Conservation (phyloP, 352 stramenopile genomes). For the Globisporangium cystogenes region DNA sequence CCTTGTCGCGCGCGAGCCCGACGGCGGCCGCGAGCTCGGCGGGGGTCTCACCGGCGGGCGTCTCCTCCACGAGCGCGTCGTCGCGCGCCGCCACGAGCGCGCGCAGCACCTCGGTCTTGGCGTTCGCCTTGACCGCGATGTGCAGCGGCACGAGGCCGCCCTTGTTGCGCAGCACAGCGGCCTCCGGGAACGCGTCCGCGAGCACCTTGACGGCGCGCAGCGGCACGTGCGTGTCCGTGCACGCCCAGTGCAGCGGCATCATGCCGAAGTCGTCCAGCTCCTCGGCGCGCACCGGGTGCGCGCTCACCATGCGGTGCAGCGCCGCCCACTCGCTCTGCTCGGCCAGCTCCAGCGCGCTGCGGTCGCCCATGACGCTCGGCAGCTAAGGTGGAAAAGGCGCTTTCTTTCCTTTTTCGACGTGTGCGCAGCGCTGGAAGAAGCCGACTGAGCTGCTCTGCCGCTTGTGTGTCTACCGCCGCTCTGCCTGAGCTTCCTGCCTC, state of each 20-base stretch:
- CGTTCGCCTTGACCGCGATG: slow-evolving; percentile 77
- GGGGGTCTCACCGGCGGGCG: slow-evolving; percentile 62
- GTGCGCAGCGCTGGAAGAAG: not conserved
- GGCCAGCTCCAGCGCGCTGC: slow-evolving; percentile 66
- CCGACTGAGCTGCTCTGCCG: too few species aligned
- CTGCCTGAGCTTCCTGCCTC: too few species aligned
- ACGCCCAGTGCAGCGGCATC: slow-evolving; percentile 83
- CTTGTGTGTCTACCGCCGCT: too few species aligned
- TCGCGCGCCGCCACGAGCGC: slow-evolving; percentile 42
- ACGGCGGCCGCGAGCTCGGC: slow-evolving; percentile 54
- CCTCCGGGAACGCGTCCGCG: slow-evolving; percentile 46
- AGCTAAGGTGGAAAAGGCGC: too few species aligned
- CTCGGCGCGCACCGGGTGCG: slow-evolving; percentile 44
- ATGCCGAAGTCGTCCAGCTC: slow-evolving; percentile 86
- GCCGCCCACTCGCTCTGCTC: slow-evolving; percentile 66
- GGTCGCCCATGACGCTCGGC: not conserved
- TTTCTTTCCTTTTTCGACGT: too few species aligned
- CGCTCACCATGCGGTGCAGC: slow-evolving; percentile 52
- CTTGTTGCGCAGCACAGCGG: slow-evolving; percentile 66
- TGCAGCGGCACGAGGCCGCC: slow-evolving; percentile 71
- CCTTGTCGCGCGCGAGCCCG: slow-evolving; percentile 40
- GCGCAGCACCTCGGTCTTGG: slow-evolving; percentile 56
- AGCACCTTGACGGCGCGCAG: slow-evolving; percentile 64
- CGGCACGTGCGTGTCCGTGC: slow-evolving; percentile 68
- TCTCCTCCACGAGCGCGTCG: slow-evolving; percentile 58